Conservation (phyloP, 306 rosid species). For the Gastrolobium bilobum region DNA sequence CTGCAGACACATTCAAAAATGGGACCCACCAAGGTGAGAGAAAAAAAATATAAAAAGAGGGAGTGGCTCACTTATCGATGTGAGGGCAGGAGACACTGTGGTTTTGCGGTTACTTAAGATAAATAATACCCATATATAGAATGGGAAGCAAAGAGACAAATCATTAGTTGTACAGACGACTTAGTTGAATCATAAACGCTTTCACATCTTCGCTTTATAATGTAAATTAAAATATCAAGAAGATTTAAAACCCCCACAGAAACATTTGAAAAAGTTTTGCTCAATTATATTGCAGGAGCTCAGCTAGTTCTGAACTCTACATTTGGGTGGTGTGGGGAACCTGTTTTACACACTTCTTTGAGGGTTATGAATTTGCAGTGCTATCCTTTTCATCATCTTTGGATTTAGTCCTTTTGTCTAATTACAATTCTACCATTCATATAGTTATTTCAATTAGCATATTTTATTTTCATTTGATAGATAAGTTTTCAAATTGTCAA, state of each 20-base stretch:
- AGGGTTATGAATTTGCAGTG: background rate
- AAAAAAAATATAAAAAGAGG: too few relatives aligned
- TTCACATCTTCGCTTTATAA: conserved; percentile 23
- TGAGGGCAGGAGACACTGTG: too few relatives aligned
- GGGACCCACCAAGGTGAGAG: too few relatives aligned
- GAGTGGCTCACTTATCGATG: too few relatives aligned
- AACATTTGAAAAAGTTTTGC: background rate
- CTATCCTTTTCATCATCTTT: conserved; percentile 33
- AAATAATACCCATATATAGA: too few relatives aligned
- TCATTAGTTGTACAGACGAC: conserved; percentile 58
- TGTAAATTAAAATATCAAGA: background rate
- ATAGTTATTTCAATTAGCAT: background rate
- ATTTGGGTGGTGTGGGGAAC: conserved; percentile 46
- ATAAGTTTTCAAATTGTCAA: too few relatives aligned
- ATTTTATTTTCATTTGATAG: background rate
- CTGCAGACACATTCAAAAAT: too few relatives aligned
- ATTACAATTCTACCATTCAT: background rate
- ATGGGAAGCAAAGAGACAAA: conserved; percentile 54
- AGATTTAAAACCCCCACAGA: background rate
- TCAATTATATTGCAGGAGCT: background rate
- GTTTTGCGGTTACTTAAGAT: too few relatives aligned
- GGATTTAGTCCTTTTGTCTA: background rate
- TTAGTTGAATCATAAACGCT: conserved; percentile 32
- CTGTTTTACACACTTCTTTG: background rate
- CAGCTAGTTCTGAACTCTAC: conserved; percentile 51